These are phyloP conservation scores for Ilyonectria sp. DNA, from an alignment of 2,329 filamentous ascomycete species.

Conservation along the genomic window DNA sequence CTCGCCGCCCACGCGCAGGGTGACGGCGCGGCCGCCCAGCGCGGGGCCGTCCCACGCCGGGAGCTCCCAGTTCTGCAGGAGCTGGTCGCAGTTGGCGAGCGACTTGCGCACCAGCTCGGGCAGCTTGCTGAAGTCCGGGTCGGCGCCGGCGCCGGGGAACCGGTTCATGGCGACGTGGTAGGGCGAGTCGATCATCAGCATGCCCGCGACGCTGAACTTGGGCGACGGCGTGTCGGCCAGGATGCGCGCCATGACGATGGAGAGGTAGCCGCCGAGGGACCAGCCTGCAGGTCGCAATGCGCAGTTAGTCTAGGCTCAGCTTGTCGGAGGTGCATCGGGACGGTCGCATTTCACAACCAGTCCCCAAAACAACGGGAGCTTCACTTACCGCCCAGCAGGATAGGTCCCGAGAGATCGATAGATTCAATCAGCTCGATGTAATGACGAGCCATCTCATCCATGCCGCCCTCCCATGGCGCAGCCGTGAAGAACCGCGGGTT, in stretches of 20 bases:
- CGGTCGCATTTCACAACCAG: background rate
- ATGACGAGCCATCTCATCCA: conserved; percentile 49
- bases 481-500: conserved; percentile 48
- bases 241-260: conserved; percentile 45
- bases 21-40: conserved; percentile 21
- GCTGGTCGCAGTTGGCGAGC: conserved; percentile 51
- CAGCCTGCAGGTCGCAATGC: conserved; percentile 40
- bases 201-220: conserved; percentile 44
- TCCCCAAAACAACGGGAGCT: background rate
- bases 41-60: conserved; percentile 44
- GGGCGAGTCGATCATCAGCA: conserved; percentile 50
- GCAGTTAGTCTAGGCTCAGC: background rate
- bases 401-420: conserved; percentile 44
- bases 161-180: conserved; percentile 44
- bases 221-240: conserved; percentile 42
- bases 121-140: conserved; percentile 38
- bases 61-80: conserved; percentile 50
- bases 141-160: conserved; percentile 30
- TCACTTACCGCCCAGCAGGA: conserved; percentile 49
- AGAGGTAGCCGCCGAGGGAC: conserved; percentile 50
- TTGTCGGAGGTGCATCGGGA: background rate
- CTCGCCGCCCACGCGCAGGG: conserved; percentile 36
- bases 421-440: conserved; percentile 45
- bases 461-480: conserved; percentile 45
- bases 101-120: conserved; percentile 47